Evolutionary conservation across 148 eudicot species (phyloP), one percentile per base, ranked within the genome.

Genomic region (Gaultheria prostrata): DNA sequence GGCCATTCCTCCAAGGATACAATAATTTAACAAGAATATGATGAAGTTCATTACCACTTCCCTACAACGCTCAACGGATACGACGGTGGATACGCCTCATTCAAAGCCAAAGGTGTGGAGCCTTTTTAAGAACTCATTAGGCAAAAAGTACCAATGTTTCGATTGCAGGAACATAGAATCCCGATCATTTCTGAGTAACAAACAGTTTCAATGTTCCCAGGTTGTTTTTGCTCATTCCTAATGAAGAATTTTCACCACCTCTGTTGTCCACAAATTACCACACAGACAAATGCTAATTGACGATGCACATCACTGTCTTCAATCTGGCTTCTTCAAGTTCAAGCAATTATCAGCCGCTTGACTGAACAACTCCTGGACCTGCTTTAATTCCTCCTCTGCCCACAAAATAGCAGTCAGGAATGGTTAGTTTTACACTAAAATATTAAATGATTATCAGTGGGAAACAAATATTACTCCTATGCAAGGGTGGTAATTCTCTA

Each of bases 321-420:
- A 96, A 56, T 93, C 96, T 59, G 98, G 98, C 86, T 88, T 97
- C 91, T 91, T 93, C 90, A 94, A 86, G 90, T 97, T 97, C 84
- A 97, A 89, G 88, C 93, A 89, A 30, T 88, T 92, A 72, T 92
- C 93, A 15, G 91, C 82, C 50, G 95, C 95, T 88, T 92, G 88
- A 89, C 89, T 85, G 85, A 89, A 92, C 87, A 92, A 78, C 77
- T 92, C 98, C 90, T 94, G 98, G 35, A 97, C 99, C 86, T 92
- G 94, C 89, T 92, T 93, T 76, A 97, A 84, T 78, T 97, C 99
- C 89, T 90, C 93, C 73, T 97, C 99, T 96, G 90, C 74, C 43
- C 63, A 57, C 46, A 48, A 28, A 73, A 49, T 28, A 10, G 50
- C 43, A 43, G 39, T 13, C 43, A 26, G 43, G 43, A 67, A 71